These are phyloP conservation scores for Amylostereum chailletii DNA, from an alignment of 1,284 basidiomycete genomes.

Conservation along the genomic window DNA sequence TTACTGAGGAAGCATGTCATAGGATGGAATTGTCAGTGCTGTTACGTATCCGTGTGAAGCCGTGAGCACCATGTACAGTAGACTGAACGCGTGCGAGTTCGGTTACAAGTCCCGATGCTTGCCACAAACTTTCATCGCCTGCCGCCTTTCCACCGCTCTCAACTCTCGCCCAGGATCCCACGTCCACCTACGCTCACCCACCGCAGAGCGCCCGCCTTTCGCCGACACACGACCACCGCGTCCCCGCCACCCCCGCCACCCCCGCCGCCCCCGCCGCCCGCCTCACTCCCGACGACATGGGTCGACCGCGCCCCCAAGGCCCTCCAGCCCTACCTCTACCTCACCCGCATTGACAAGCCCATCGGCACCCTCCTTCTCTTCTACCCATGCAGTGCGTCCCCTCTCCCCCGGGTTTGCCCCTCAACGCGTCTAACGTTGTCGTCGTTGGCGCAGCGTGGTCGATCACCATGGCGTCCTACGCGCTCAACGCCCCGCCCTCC, in stretches of 20 bases:
- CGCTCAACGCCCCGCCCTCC: constrained; percentile 53
- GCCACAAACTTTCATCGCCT: no score
- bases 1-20: no score
- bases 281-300: constrained; percentile 40
- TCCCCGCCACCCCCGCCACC: neutral
- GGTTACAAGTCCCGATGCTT: no score
- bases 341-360: constrained; percentile 91
- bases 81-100: no score
- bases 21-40: no score
- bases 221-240: neutral
- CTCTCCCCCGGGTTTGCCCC: neutral
- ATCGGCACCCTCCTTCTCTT: constrained; percentile 89
- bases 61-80: no score
- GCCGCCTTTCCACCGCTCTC: no score
- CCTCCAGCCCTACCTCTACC: constrained; percentile 72
- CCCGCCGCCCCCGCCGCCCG: neutral
- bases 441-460: constrained; percentile 68
- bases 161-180: no score
- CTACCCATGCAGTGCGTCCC: constrained; percentile 81
- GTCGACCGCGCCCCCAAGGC: constrained; percentile 54
- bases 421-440: neutral
- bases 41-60: no score
- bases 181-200: no score
- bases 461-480: constrained; percentile 89
- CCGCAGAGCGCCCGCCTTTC: no score